Base-by-base conservation (phyloP, 1,284 basidiomycete species). In the Grifola frondosa region DNA sequence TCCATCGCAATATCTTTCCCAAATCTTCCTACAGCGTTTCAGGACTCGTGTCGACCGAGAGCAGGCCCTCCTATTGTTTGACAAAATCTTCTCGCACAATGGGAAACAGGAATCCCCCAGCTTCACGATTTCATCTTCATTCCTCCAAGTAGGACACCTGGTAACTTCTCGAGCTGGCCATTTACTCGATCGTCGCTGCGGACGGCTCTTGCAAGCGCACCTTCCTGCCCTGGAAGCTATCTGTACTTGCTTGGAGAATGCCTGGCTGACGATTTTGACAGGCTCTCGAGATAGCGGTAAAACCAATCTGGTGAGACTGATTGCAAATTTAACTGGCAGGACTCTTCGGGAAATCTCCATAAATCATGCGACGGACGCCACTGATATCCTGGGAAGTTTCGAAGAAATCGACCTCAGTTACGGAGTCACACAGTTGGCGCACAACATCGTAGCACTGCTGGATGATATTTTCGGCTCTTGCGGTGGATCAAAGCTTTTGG, bases 331-430 rank as follows among this genome's bases (percentile, higher is more conserved):
- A 23, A 78, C 79, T 26, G 94, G 95, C 15, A 77, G 79, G 36
- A 45, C 62, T 13, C 73, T 98, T 1, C 76, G 78, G 32, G 88
- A 92, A 61, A 77, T 98, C 35, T 75, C 82, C 17, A 74, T 98
- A 64, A 96, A 90, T 63, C 84, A 81, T 35, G 87, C 91, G 6
- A 93, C 91, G 13, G 97, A 99, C 62, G 92, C 94, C 1, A 86
- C 86, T 60, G 97, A 99, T 65, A 85, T 99, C 26, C 70, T 99
- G 29, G 97, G 97, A 35, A 88, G 91, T 54, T 99, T 98, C 59
- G 97, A 99, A 67, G 97, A 99, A 67, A 81, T 84, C 25, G 84
- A 91, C 59, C 42, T 63, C 21, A 63, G 60, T 19, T 68, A 68
- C 30, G 73, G 70, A 19, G 51, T 73, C 28, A 44, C 63, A 6